Percentiles rank a stretch among this genome's conserved stretches.
Evolutionary conservation across 2,329 filamentous ascomycete genomes (phyloP).

Genomic region (Penicillium sp.): DNA sequence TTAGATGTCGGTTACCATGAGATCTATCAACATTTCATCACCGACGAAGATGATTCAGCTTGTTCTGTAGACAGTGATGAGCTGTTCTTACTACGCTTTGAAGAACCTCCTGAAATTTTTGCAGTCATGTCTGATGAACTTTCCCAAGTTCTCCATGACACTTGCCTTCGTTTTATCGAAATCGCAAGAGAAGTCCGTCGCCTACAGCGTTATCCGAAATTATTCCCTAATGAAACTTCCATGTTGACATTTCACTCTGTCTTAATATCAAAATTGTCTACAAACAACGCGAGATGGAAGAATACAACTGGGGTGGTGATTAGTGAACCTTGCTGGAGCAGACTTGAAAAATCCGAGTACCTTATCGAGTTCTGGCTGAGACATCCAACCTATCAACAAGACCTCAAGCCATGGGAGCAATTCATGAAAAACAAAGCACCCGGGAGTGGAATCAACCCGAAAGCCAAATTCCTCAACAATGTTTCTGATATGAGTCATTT

Average conservation of each 20-base stretch:
- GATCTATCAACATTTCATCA: neutral
- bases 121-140: neutral
- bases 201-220: constrained; percentile 12
- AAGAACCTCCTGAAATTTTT: constrained; percentile 23
- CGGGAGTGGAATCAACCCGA: constrained; percentile 12
- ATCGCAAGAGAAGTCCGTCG: constrained; percentile 10
- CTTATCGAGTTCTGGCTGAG: constrained; percentile 8
- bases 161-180: constrained; percentile 5
- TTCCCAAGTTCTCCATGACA: neutral
- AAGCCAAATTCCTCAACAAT: constrained; percentile 5
- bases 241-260: neutral
- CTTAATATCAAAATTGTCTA: constrained; percentile 1
- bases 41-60: neutral
- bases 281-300: constrained; percentile 5
- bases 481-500: neutral
- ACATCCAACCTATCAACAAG: constrained; percentile 10
- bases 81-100: neutral
- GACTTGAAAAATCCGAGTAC: constrained; percentile 10
- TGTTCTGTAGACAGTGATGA: neutral
- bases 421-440: constrained; percentile 6
- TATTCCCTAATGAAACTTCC: constrained; percentile 4
- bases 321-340: constrained; percentile 5
- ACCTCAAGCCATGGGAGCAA: constrained; percentile 11
- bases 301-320: neutral
- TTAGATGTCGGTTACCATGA: constrained; percentile 5